Evolutionary conservation across 371 early-diverging fungal genomes (phyloP).

Genomic region (Gilbertella persicaria): DNA sequence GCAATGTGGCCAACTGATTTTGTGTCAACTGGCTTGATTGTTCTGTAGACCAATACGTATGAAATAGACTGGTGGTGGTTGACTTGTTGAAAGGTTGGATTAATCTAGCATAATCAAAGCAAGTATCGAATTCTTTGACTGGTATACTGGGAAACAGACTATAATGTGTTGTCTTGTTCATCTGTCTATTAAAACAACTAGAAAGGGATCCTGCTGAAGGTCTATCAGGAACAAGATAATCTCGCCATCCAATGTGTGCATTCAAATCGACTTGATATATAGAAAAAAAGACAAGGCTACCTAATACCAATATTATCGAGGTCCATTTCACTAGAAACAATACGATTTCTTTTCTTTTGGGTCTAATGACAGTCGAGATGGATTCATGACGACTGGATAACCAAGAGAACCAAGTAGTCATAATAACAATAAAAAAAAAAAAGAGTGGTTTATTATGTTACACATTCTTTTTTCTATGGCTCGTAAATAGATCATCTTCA

Average conservation of each 20-base stretch:
- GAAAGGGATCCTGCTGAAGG: conserved; percentile 25
- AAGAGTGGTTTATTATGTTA: neutral
- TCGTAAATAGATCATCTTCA: conserved; percentile 1
- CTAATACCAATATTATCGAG: neutral
- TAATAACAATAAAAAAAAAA: neutral
- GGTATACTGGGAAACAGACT: conserved; percentile 40
- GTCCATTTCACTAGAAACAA: conserved; percentile 16
- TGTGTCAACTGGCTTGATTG: conserved; percentile 30
- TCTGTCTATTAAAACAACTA: conserved; percentile 12
- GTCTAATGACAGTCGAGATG: neutral
- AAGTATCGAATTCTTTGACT: conserved; percentile 36
- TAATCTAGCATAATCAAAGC: conserved; percentile 46
- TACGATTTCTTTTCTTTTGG: conserved; percentile 3
- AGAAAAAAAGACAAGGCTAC: conserved; percentile 29
- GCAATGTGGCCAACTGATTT: conserved; percentile 30
- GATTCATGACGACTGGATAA: neutral
- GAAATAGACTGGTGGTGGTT: conserved; percentile 6
- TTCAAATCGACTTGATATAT: conserved; percentile 45
- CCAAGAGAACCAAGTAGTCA: neutral
- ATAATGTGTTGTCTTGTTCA: conserved; percentile 3
- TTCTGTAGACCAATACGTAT: conserved; percentile 16
- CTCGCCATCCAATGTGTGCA: conserved; percentile 34
- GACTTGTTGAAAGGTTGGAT: conserved; percentile 6
- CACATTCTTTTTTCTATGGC: neutral
- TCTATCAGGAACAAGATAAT: conserved; percentile 32